Evolutionary conservation across 192 early-diverging fungal genomes (phyloP).

Genomic region (Podila epicladia): DNA sequence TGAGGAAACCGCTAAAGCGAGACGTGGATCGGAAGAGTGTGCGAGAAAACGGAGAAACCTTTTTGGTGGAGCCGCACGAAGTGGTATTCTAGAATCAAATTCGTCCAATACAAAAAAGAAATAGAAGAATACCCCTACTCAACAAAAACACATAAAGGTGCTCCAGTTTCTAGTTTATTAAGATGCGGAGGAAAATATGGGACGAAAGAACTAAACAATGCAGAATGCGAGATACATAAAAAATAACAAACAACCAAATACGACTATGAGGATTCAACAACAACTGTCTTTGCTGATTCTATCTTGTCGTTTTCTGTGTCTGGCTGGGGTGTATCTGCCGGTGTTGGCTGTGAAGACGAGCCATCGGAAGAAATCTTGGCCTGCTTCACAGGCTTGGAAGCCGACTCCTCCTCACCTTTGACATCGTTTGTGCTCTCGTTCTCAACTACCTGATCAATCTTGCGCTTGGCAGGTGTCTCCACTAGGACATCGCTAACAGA

Average conservation of each 20-base stretch:
- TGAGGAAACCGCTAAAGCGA: constrained; percentile 92
- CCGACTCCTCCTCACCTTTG: not conserved
- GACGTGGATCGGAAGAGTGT: constrained; percentile 77
- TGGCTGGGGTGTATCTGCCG: constrained; percentile 18
- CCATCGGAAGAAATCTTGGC: constrained; percentile 5
- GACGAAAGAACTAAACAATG: not conserved
- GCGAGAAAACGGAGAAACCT: constrained; percentile 62
- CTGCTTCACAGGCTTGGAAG: constrained; percentile 6
- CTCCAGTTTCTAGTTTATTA: too few relatives aligned
- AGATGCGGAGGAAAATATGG: not conserved
- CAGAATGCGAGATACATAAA: not conserved
- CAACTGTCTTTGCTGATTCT: not conserved
- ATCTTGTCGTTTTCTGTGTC: not conserved
- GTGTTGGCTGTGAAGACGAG: constrained; percentile 18
- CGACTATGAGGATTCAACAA: not conserved
- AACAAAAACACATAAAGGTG: too few relatives aligned
- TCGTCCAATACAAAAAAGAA: not conserved
- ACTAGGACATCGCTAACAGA: not conserved
- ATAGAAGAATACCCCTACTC: not conserved
- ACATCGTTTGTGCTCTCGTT: not conserved
- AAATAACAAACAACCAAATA: not conserved
- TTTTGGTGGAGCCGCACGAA: constrained; percentile 57
- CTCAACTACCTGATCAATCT: constrained; percentile 3
- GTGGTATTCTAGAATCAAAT: constrained; percentile 16
- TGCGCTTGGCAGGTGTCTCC: constrained; percentile 4